Percentiles rank a stretch among this genome's conserved stretches.
These are phyloP conservation scores for Furcasterigmium sp. DNA, from an alignment of 2,329 filamentous ascomycete species.

Conservation along the genomic window DNA sequence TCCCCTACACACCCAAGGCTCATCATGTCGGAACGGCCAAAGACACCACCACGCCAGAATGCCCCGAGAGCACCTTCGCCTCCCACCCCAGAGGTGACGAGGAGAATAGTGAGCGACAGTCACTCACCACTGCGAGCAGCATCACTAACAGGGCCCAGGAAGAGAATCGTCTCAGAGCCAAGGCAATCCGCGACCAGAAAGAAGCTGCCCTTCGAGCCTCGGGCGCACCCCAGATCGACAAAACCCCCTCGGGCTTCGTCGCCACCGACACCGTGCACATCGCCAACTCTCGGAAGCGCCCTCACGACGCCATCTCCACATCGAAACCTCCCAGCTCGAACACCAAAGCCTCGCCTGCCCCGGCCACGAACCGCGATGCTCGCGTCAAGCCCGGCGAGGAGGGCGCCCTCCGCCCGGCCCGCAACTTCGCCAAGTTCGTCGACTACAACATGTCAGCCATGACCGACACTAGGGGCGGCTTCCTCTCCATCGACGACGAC, in stretches of 20 bases:
- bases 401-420: slow-evolving; percentile 61
- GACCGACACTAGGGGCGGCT: slow-evolving; percentile 96
- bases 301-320: slow-evolving; percentile 56
- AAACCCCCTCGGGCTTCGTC: slow-evolving; percentile 65
- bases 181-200: slow-evolving; percentile 72
- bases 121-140: neutral
- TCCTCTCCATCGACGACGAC: slow-evolving; percentile 86
- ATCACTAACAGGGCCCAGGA: slow-evolving; percentile 49
- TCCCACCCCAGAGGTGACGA: slow-evolving; percentile 48
- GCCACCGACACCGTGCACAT: slow-evolving; percentile 59
- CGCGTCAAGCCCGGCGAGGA: slow-evolving; percentile 41
- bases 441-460: slow-evolving; percentile 98
- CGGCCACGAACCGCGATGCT: slow-evolving; percentile 65
- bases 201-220: slow-evolving; percentile 55
- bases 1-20: no score
- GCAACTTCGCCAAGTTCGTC: slow-evolving; percentile 89
- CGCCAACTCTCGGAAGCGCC: slow-evolving; percentile 61
- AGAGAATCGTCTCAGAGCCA: slow-evolving; percentile 81
- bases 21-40: slow-evolving; percentile 34
- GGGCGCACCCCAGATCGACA: slow-evolving; percentile 34
- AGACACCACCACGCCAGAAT: slow-evolving; percentile 35
- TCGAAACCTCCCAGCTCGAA: neutral
- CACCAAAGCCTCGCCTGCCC: slow-evolving; percentile 28
- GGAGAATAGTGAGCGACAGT: slow-evolving; percentile 41
- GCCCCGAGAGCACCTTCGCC: slow-evolving; percentile 32